Evolutionary conservation across 2,329 filamentous ascomycete species (phyloP).

Genomic region (Xylaria sp.): DNA sequence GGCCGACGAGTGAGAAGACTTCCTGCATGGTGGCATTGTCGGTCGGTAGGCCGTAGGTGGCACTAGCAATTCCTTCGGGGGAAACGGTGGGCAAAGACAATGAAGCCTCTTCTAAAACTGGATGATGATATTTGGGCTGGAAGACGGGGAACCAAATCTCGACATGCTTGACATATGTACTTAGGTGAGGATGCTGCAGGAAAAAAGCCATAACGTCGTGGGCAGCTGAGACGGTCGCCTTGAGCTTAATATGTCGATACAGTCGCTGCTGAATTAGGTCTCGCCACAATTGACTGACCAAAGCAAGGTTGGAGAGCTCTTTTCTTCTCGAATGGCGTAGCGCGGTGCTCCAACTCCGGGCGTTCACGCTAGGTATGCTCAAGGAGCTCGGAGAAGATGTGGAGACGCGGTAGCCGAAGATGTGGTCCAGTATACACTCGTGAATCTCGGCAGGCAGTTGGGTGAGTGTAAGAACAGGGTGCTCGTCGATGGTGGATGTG

Average conservation of each 20-base stretch:
- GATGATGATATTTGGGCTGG: slow-evolving; percentile 63
- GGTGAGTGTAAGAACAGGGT: slow-evolving; percentile 55
- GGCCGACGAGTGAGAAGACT: slow-evolving; percentile 72
- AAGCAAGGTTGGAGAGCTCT: slow-evolving; percentile 72
- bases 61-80: slow-evolving; percentile 65
- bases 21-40: slow-evolving; percentile 78
- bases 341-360: slow-evolving; percentile 71
- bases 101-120: slow-evolving; percentile 55
- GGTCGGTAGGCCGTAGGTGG: slow-evolving; percentile 67
- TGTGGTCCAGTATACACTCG: slow-evolving; percentile 75
- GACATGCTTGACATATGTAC: slow-evolving; percentile 74
- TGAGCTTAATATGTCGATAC: slow-evolving; percentile 80
- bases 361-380: slow-evolving; percentile 61
- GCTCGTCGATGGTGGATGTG: slow-evolving; percentile 44
- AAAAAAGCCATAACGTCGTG: slow-evolving; percentile 72
- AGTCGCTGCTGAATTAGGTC: slow-evolving; percentile 75
- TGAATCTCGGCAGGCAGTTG: slow-evolving; percentile 76
- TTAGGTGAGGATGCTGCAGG: slow-evolving; percentile 66
- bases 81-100: slow-evolving; percentile 64
- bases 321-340: slow-evolving; percentile 74
- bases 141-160: slow-evolving; percentile 84
- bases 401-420: slow-evolving; percentile 76
- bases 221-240: slow-evolving; percentile 73
- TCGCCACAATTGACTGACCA: slow-evolving; percentile 73
- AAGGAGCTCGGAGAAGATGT: slow-evolving; percentile 67